Evolutionary conservation across 176 grass and related monocot genomes (phyloP).

Genomic region (Hsuehochloa calcarea): DNA sequence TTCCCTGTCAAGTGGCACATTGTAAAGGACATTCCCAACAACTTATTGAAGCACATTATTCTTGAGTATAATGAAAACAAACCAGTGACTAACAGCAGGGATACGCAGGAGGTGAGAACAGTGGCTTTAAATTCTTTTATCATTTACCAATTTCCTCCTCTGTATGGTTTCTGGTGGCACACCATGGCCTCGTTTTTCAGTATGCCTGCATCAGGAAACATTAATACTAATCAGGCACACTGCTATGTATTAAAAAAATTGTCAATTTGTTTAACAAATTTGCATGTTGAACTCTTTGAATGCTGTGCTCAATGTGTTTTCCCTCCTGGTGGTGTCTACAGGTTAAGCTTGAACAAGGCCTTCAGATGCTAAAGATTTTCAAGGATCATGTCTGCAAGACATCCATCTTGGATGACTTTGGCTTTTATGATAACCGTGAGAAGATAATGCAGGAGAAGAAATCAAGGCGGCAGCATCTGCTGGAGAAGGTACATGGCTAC

Average conservation of each 20-base stretch:
- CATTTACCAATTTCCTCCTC: neutral
- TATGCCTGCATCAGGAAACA: neutral
- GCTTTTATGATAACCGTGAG: slow-evolving; percentile 84
- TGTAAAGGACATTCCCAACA: slow-evolving; percentile 95
- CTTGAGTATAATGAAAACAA: slow-evolving; percentile 93
- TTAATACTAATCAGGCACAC: neutral
- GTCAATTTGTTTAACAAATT: neutral
- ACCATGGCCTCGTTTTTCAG: neutral
- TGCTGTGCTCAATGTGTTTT: slow-evolving; percentile 10
- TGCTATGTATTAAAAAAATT: neutral
- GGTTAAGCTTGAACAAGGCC: slow-evolving; percentile 87
- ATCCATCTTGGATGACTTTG: slow-evolving; percentile 84
- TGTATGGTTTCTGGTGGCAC: neutral
- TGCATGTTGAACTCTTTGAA: slow-evolving; percentile 1
- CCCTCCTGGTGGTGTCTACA: slow-evolving; percentile 28
- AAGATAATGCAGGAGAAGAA: slow-evolving; percentile 87
- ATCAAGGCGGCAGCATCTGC: slow-evolving; percentile 64
- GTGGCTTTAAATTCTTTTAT: neutral
- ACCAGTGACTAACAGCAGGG: slow-evolving; percentile 89
- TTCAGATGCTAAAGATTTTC: slow-evolving; percentile 80
- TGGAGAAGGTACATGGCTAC: slow-evolving; percentile 62
- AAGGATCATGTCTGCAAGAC: slow-evolving; percentile 82
- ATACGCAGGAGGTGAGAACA: slow-evolving; percentile 81
- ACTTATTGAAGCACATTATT: slow-evolving; percentile 75
- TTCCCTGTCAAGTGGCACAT: slow-evolving; percentile 97